Evolutionary conservation across 805 yeast species (phyloP).

Genomic region (Ogataea pini): DNA sequence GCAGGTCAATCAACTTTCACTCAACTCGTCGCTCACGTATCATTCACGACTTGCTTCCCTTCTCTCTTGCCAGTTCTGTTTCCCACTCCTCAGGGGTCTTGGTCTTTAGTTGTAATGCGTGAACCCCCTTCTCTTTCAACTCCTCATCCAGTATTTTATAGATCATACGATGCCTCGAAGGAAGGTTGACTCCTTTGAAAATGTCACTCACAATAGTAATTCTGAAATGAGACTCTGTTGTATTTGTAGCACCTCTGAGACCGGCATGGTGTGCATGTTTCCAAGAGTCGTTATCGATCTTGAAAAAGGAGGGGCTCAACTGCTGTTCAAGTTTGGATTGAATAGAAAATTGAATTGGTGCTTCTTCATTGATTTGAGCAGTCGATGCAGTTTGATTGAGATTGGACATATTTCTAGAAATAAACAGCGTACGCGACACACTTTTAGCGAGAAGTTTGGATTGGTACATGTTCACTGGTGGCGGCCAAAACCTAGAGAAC

Average conservation of each 20-base stretch:
- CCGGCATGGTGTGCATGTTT: constrained; percentile 89
- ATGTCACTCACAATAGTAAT: constrained; percentile 68
- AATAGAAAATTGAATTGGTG: constrained; percentile 55
- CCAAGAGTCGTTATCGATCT: constrained; percentile 76
- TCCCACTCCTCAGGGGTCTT: constrained; percentile 65
- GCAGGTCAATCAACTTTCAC: too few species aligned
- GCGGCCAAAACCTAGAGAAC: not conserved
- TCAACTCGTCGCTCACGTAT: too few species aligned
- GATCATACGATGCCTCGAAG: constrained; percentile 76
- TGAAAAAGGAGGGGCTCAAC: constrained; percentile 48
- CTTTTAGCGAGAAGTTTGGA: not conserved
- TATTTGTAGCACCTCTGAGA: constrained; percentile 68
- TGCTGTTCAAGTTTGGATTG: constrained; percentile 41
- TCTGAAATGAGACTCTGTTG: constrained; percentile 79
- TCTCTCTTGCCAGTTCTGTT: constrained; percentile 16
- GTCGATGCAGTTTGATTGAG: constrained; percentile 2
- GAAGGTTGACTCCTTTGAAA: constrained; percentile 65
- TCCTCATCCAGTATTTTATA: constrained; percentile 73
- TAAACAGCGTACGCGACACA: not conserved
- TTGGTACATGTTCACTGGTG: not conserved
- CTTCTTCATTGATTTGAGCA: constrained; percentile 25
- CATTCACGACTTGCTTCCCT: not conserved
- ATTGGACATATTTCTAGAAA: not conserved
- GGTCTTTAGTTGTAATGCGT: constrained; percentile 84
- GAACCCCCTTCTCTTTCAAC: constrained; percentile 68